Base-by-base conservation (phyloP, 805 yeast genomes). In the Ogataea dorogensis region DNA sequence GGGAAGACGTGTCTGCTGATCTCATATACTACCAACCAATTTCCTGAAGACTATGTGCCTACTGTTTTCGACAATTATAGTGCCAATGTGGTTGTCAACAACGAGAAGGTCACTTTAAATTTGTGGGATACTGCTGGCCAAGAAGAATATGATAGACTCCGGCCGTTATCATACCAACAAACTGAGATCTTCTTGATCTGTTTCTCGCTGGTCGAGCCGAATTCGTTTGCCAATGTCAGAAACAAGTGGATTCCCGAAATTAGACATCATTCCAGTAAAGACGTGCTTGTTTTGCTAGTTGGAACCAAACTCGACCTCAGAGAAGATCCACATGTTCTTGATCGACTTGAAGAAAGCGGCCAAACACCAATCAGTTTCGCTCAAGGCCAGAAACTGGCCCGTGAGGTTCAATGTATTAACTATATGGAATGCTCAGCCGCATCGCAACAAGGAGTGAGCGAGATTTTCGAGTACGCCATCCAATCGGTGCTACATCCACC, bases 91-190 rank as follows among this genome's bases (percentile, higher is more conserved):
- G 76, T 86, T 72, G 80, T 81, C 14, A 91, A 83, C 51, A 81
- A 84, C 18, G 87, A 81, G 52, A 85, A 86, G 36, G 81, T 84
- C 53, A 86, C 86, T 54, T 69, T 88, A 33, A 95, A 94, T 16
- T 71, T 88, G 29, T 88, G 96, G 96, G 96, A 88, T 73, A 88
- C 96, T 11, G 96, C 96, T 3, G 96, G 96, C 17, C 96, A 88
- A 63, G 83, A 85, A 54, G 96, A 87, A 58, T 87, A 87, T 59
- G 96, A 88, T 59, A 71, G 95, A 43, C 70, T 87, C 53, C 72
- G 96, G 61, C 96, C 96, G 3, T 67, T 88, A 43, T 82, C 93
- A 7, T 88, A 88, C 54, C 95, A 96, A 3, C 95, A 88, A 57
- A 87, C 96, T 0, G 95, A 86, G 51, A 83, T 88, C 22, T 88